Base-by-base conservation (phyloP, 345 rosid genomes). In the Mallotus nudiflorus region DNA sequence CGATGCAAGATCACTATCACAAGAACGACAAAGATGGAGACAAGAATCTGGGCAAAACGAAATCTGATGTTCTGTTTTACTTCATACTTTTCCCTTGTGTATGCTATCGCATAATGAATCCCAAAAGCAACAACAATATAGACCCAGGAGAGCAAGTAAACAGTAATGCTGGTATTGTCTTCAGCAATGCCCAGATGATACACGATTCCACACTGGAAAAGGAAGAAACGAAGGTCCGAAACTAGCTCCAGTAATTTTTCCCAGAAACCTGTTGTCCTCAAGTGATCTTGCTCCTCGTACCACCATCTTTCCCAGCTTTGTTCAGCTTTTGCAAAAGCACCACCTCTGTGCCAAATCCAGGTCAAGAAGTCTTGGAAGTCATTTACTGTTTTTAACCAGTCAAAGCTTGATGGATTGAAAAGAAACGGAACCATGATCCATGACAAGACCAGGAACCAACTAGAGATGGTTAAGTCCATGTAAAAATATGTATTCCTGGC, bases 291-390 rank as follows among this genome's bases (percentile, higher is more conserved):
- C 78, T 92, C 98, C 80, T 92, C 98, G 33, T 82, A 69, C 98
- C 98, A 92, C 98, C 98, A 92, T 31, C 88, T 82, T 79, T 88
- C 91, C 98, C 98, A 92, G 77, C 95, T 87, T 79, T 92, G 88
- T 74, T 92, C 98, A 62, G 98, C 87, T 83, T 90, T 92, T 6
- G 94, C 81, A 80, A 88, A 92, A 55, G 88, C 87, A 69, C 98
- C 85, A 42, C 96, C 98, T 66, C 74, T 81, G 62, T 82, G 85
- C 96, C 96, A 92, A 62, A 92, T 83, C 98, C 98, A 92, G 76
- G 76, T 84, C 83, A 92, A 88, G 68, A 92, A 92, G 73, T 90
- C 98, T 67, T 92, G 96, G 44, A 88, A 92, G 80, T 92, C 98
- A 19, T 92, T 70, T 7, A 92, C 98, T 19, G 98, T 82, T 73